These are phyloP conservation scores for Alternaria ventricosa DNA, from an alignment of 2,329 filamentous ascomycete genomes.

Conservation along the genomic window DNA sequence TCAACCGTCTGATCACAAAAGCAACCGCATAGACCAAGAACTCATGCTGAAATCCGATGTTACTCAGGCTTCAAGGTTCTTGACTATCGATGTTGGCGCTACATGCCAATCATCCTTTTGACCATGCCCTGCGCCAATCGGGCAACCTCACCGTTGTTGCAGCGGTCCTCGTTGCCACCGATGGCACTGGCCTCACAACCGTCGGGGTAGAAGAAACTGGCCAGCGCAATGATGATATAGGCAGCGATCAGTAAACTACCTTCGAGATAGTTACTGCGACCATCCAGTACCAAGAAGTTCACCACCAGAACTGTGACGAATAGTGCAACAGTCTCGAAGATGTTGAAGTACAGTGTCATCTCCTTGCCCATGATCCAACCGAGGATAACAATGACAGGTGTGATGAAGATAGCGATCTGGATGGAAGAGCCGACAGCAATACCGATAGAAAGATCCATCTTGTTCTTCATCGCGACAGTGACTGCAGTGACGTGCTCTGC, in stretches of 20 bases:
- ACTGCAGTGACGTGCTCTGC: conserved; percentile 84
- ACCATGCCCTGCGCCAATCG: conserved; percentile 19
- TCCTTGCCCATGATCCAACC: conserved; percentile 78
- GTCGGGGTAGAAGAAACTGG: conserved; percentile 59
- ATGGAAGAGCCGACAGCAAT: conserved; percentile 82
- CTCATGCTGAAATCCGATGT: neutral
- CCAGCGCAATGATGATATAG: conserved; percentile 77
- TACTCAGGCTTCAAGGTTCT: neutral
- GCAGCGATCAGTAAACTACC: conserved; percentile 77
- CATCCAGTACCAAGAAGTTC: conserved; percentile 85
- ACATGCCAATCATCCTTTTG: conserved; percentile 28
- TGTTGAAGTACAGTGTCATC: conserved; percentile 70
- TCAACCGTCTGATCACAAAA: neutral
- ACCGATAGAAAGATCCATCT: conserved; percentile 83
- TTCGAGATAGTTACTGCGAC: conserved; percentile 83
- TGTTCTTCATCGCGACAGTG: conserved; percentile 80
- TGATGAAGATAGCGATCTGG: conserved; percentile 79
- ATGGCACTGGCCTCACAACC: conserved; percentile 52
- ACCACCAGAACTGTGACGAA: conserved; percentile 85
- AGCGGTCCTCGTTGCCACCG: conserved; percentile 49
- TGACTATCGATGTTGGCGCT: neutral
- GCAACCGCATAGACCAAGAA: neutral
- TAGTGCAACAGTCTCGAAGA: conserved; percentile 71
- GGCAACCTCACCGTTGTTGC: conserved; percentile 1
- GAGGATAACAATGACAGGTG: conserved; percentile 76